Evolutionary conservation across 2,329 filamentous ascomycete genomes (phyloP), one percentile per base, ranked within the genome.

Genomic region (Ascochyta viciae-villosae): DNA sequence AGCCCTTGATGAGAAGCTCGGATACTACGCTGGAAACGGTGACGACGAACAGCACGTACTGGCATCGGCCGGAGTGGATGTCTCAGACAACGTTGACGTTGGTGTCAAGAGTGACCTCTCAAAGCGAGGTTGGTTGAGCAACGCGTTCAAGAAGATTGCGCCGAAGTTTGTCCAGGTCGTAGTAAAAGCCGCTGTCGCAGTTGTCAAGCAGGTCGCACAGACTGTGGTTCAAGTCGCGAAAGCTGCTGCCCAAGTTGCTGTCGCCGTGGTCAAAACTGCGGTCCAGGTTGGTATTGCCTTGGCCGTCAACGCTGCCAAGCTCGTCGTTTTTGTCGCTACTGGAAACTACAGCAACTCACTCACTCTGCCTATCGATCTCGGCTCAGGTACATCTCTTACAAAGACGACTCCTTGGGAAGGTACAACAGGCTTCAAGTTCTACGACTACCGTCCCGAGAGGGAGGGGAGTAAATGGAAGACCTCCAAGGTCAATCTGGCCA

Each of bases 371-470:
- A 49, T 54, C 27, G 45, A 54, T 34, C 44, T 54, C 16, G 46
- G 38, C 15, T 24, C 44, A 39, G 51, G 45, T 4, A 49, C 44
- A 13, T 29, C 44, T 6, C 13, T 54, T 10, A 34, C 40, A 12
- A 43, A 54, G 44, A 49, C 44, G 15, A 54, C 51, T n/a, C 51
- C 51, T 15, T 54, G 51, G 51, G 51, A 54, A 3, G 51, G 23
- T 42, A 54, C 51, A 12, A 54, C 51, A 22, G 51, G 51, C 24
- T 54, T 49, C 39, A 54, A 54, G 45, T 54, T 54, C 22, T 54
- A 54, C 51, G 51, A 54, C 19, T 54, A 54, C 27, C 33, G 33
- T 9, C 51, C 51, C 13, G 51, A 54, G n/a, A 39, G 51, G 3
- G 38, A 54, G 26, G 51, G 44, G 5, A 24, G 10, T 5, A 54